Conservation (phyloP, 306 rosid species). For the barrel medic (Medicago truncatula) region DNA sequence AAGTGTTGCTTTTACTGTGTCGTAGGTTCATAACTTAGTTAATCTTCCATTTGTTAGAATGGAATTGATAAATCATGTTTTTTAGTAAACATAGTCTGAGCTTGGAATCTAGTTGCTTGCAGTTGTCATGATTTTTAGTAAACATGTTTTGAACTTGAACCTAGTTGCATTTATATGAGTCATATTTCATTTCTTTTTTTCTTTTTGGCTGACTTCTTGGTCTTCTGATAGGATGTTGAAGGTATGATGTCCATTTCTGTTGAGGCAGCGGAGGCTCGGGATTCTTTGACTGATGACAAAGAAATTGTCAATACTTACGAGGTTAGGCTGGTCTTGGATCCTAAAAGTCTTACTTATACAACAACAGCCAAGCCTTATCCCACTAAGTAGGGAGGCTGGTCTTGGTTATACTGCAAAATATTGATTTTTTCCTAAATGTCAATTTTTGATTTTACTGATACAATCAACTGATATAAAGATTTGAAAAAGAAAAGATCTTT, state of each 20-base stretch:
- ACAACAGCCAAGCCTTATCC: background rate
- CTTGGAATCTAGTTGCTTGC: background rate
- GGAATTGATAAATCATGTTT: conserved; percentile 31
- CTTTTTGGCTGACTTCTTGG: conserved; percentile 52
- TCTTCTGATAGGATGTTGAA: conserved; percentile 85
- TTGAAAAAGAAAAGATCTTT: conserved; percentile 22
- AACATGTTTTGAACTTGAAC: conserved; percentile 21
- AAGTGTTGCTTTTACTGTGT: conserved; percentile 33
- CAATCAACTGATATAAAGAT: background rate
- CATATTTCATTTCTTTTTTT: conserved; percentile 33
- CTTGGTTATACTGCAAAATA: conserved; percentile 6
- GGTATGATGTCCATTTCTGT: conserved; percentile 99
- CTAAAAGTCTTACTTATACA: conserved; percentile 21
- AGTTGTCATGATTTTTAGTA: no score
- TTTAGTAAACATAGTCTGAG: conserved; percentile 25
- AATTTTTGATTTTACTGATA: conserved; percentile 21
- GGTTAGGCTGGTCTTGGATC: conserved; percentile 51
- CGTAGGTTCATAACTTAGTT: conserved; percentile 33
- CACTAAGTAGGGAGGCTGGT: no score
- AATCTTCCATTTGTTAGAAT: conserved; percentile 19
- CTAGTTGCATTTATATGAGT: conserved; percentile 18
- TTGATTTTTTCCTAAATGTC: conserved; percentile 20
- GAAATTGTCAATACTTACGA: conserved; percentile 88
- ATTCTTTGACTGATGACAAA: conserved; percentile 87
- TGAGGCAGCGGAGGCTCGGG: conserved; percentile 94